Evolutionary conservation across 345 rosid genomes (phyloP).

Genomic region (Turnera subulata): DNA sequence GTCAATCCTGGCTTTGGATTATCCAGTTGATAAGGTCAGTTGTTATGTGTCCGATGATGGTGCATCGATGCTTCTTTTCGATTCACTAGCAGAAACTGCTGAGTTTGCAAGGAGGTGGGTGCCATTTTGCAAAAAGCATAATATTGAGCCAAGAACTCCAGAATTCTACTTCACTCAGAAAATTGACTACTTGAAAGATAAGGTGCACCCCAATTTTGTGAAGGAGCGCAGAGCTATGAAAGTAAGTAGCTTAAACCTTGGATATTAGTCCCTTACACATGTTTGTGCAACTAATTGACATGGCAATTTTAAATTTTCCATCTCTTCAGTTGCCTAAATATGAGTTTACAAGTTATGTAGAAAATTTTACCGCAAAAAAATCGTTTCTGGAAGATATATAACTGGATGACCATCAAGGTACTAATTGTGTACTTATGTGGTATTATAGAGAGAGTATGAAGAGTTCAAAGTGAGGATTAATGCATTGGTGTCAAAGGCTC

Average conservation of each 20-base stretch:
- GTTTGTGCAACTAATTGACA: not conserved
- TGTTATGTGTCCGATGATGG: constrained; percentile 98
- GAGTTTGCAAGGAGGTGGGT: constrained; percentile 99
- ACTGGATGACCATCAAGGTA: not conserved
- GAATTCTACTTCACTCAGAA: constrained; percentile 90
- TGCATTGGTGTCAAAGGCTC: constrained; percentile 88
- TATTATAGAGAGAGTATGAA: constrained; percentile 82
- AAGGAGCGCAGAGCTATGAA: constrained; percentile 99
- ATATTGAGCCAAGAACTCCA: constrained; percentile 84
- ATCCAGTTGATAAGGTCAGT: constrained; percentile 80
- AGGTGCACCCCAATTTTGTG: constrained; percentile 87
- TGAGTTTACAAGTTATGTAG: no score
- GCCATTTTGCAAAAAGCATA: constrained; percentile 86
- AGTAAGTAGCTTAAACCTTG: constrained; percentile 34
- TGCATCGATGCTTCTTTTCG: constrained; percentile 92
- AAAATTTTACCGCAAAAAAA: no score
- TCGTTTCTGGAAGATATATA: not conserved
- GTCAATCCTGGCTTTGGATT: constrained; percentile 74
- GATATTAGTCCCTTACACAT: no score
- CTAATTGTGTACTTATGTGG: not conserved
- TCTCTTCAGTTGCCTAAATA: no score
- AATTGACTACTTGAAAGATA: constrained; percentile 92
- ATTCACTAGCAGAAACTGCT: constrained; percentile 77
- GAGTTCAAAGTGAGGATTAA: constrained; percentile 94
- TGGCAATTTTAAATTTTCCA: no score